phyloP scores from a whole-genome alignment of 257 asterid species.

The Lantana camara region DNA sequence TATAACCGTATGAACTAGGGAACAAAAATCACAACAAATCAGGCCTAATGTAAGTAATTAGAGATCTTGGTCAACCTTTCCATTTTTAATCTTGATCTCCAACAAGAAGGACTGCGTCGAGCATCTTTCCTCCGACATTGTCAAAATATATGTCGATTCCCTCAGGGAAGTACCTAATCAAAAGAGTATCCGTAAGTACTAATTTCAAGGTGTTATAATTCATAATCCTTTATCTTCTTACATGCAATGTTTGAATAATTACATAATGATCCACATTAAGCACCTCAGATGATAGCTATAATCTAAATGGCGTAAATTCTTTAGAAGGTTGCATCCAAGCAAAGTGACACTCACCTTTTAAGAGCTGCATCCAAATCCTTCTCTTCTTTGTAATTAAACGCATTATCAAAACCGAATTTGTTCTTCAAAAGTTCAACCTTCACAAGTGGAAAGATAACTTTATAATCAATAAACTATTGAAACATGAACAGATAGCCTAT shows the following conservation, averaged over 20 bases:
- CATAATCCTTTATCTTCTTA: not conserved
- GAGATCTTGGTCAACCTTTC: too few species aligned
- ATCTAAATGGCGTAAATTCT: too few species aligned
- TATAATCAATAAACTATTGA: not conserved
- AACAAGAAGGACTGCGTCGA: constrained; percentile 6
- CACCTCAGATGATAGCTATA: too few species aligned
- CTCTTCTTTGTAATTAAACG: constrained; percentile 45
- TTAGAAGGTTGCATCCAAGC: not conserved
- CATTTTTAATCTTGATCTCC: too few species aligned
- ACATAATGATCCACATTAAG: too few species aligned
- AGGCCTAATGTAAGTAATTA: too few species aligned
- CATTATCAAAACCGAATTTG: constrained; percentile 42
- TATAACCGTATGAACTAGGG: too few species aligned
- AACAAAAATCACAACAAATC: too few species aligned
- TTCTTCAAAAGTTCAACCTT: constrained; percentile 42
- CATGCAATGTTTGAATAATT: too few species aligned
- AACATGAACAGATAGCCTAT: not conserved
- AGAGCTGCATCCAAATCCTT: constrained; percentile 35
- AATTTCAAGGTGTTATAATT: not conserved
- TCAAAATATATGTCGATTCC: constrained; percentile 10
- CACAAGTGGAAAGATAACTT: not conserved
- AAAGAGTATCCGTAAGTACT: too few species aligned
- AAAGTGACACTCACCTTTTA: constrained; percentile 20
- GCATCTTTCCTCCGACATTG: constrained; percentile 10
- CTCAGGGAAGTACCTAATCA: constrained; percentile 38